Percentiles rank a stretch among this genome's conserved stretches.
These are phyloP conservation scores for Lepidopterella palustris DNA, from an alignment of 495 filamentous ascomycete genomes.

Conservation along the genomic window DNA sequence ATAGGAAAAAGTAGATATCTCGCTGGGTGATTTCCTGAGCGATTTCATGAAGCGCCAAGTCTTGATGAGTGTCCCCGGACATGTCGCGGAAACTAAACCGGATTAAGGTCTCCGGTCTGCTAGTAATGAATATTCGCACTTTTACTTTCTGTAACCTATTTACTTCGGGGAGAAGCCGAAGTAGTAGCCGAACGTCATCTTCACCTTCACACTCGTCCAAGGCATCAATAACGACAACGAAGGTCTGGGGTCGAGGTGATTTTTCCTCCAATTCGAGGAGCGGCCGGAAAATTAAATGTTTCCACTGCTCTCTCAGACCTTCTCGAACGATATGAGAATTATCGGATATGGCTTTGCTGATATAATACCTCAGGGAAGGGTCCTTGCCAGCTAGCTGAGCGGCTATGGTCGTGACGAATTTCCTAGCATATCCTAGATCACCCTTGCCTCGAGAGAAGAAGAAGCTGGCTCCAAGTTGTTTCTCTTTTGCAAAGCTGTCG, in stretches of 20 bases:
- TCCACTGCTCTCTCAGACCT: background rate
- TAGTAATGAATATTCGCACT: conserved; percentile 33
- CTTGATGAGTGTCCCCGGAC: conserved; percentile 7
- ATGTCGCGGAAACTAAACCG: conserved; percentile 17
- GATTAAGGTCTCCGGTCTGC: conserved; percentile 33
- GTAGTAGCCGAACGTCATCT: conserved; percentile 22
- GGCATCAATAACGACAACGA: conserved; percentile 33
- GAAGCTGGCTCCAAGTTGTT: conserved; percentile 24
- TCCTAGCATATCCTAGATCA: conserved; percentile 13
- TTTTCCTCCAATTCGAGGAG: background rate
- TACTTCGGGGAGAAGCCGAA: conserved; percentile 28
- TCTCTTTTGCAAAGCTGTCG: conserved; percentile 2
- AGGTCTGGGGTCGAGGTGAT: background rate
- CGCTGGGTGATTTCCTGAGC: conserved; percentile 26
- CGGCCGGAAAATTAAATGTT: conserved; percentile 1
- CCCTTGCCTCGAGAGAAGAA: conserved; percentile 26
- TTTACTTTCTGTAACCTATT: conserved; percentile 13
- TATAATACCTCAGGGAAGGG: background rate
- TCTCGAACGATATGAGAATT: conserved; percentile 6
- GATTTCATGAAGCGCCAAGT: conserved; percentile 33
- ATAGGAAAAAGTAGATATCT: conserved; percentile 35
- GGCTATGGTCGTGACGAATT: conserved; percentile 24
- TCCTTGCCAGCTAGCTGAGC: background rate
- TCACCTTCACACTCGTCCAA: conserved; percentile 33
- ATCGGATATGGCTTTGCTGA: conserved; percentile 1